Evolutionary conservation across 2,329 filamentous ascomycete species (phyloP).

Genomic region (Trichophyton schoenleinii): DNA sequence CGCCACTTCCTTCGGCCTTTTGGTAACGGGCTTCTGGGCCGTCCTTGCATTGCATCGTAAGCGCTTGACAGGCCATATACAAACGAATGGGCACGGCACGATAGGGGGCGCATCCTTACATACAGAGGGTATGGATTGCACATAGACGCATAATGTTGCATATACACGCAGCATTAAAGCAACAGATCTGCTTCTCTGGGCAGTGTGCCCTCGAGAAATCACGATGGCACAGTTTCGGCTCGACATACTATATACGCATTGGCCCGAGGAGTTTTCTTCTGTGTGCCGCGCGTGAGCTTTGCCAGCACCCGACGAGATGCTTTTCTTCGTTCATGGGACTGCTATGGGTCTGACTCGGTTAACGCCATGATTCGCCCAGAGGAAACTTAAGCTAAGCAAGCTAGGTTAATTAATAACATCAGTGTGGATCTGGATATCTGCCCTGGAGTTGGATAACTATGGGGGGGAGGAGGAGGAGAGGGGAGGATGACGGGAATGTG

Average conservation of each 20-base stretch:
- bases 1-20: conserved; percentile 1
- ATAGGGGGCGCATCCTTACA: background rate
- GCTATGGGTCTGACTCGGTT: background rate
- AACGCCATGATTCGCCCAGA: background rate
- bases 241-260: background rate
- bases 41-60: background rate
- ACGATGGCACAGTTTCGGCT: background rate
- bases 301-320: background rate
- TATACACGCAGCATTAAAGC: no score
- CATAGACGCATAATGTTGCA: background rate
- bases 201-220: background rate
- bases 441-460: background rate
- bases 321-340: background rate
- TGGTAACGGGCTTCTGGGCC: conserved; percentile 1
- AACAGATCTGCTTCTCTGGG: background rate
- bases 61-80: background rate
- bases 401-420: background rate
- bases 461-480: background rate
- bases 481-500: background rate
- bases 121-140: background rate
- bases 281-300: background rate
- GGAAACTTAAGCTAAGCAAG: conserved; percentile 3
- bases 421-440: background rate
- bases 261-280: background rate
- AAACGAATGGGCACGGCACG: background rate